phyloP scores from a whole-genome alignment of 2,329 filamentous ascomycete genomes.

The Alternaria sp. region DNA sequence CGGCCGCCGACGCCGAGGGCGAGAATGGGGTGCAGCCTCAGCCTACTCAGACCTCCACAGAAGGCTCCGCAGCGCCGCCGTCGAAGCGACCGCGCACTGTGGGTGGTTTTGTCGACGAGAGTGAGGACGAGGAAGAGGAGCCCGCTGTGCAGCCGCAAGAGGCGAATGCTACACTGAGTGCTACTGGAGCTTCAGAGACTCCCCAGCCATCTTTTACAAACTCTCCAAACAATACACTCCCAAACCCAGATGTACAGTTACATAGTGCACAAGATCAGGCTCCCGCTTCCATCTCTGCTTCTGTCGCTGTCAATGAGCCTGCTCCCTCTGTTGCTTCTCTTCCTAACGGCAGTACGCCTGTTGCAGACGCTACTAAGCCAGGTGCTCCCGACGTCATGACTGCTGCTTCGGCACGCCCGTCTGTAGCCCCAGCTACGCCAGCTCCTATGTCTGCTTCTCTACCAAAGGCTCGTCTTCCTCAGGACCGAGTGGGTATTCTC shows the following conservation, averaged over 20 bases:
- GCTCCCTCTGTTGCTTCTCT: slow-evolving; percentile 59
- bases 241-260: slow-evolving; percentile 66
- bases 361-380: slow-evolving; percentile 46
- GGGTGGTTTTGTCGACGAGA: slow-evolving; percentile 68
- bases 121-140: slow-evolving; percentile 63
- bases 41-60: slow-evolving; percentile 24
- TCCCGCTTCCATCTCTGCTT: slow-evolving; percentile 47
- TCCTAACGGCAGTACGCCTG: slow-evolving; percentile 52
- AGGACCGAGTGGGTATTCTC: slow-evolving; percentile 78
- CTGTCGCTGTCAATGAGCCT: slow-evolving; percentile 51
- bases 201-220: slow-evolving; percentile 62
- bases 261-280: slow-evolving; percentile 63
- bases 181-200: slow-evolving; percentile 56
- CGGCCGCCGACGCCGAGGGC: slow-evolving; percentile 22
- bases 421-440: slow-evolving; percentile 50
- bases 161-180: slow-evolving; percentile 57
- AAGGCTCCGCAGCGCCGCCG: slow-evolving; percentile 38
- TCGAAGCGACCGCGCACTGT: slow-evolving; percentile 59
- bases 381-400: slow-evolving; percentile 35
- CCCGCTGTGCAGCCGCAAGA: slow-evolving; percentile 55
- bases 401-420: slow-evolving; percentile 39
- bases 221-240: slow-evolving; percentile 61
- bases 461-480: slow-evolving; percentile 64
- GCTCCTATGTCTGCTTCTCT: slow-evolving; percentile 39
- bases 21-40: slow-evolving; percentile 33